Evolutionary conservation across 805 yeast species (phyloP).

Genomic region (Kluyveromyces siamensis): DNA sequence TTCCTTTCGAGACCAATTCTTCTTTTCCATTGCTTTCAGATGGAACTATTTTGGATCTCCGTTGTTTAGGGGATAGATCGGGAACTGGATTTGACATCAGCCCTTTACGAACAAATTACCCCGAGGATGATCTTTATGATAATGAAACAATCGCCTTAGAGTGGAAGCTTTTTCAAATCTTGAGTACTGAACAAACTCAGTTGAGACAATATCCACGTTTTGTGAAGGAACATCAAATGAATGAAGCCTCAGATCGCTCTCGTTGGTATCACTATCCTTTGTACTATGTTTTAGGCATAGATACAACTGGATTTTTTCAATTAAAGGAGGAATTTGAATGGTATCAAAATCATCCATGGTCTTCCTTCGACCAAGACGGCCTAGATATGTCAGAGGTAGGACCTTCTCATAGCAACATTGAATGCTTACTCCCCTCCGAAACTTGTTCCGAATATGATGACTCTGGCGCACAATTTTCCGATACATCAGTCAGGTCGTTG

Average conservation of each 20-base stretch:
- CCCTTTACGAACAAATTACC: neutral
- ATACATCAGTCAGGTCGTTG: constrained; percentile 2
- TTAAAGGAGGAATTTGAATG: constrained; percentile 14
- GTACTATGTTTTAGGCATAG: constrained; percentile 18
- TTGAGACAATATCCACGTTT: constrained; percentile 11
- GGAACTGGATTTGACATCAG: neutral
- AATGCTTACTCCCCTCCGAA: neutral
- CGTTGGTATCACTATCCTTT: constrained; percentile 12
- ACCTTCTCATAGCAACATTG: no score
- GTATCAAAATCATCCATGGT: constrained; percentile 14
- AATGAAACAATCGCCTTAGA: constrained; percentile 4
- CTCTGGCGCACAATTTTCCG: neutral
- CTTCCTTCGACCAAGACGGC: constrained; percentile 5
- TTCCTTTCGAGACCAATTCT: neutral
- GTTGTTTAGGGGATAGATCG: neutral
- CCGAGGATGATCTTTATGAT: neutral
- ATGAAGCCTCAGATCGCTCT: constrained; percentile 10
- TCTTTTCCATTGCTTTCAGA: neutral
- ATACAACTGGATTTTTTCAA: constrained; percentile 18
- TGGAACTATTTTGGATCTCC: neutral
- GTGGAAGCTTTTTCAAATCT: constrained; percentile 1
- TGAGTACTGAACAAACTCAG: neutral
- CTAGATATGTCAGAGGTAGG: neutral
- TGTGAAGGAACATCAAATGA: constrained; percentile 19
- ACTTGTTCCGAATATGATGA: neutral